Conservation (phyloP, 192 early-diverging fungal genomes). For the Chytriomyces sp. region DNA sequence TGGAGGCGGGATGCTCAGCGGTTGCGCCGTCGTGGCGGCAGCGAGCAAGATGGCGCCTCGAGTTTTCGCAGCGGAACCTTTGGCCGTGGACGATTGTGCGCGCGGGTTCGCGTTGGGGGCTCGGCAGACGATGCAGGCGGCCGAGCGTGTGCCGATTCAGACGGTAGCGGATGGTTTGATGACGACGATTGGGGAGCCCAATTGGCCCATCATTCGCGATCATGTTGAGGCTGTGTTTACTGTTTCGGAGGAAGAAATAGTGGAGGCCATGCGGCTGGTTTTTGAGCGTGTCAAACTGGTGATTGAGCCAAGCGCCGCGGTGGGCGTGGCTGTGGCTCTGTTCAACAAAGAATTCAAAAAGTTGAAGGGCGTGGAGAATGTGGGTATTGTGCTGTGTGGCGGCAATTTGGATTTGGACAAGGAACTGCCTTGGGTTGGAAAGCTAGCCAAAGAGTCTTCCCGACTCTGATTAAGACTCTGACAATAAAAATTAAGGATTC, state of each 20-base stretch:
- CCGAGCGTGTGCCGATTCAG: conserved; percentile 1
- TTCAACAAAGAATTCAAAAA: conserved; percentile 32
- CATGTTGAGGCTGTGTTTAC: conserved; percentile 55
- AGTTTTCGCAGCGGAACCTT: conserved; percentile 54
- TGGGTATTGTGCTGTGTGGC: conserved; percentile 55
- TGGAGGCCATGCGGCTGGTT: conserved; percentile 51
- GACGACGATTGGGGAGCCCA: conserved; percentile 45
- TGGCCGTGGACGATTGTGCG: not conserved
- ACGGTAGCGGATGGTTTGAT: conserved; percentile 59
- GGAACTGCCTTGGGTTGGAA: conserved; percentile 5
- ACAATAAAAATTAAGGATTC: no score
- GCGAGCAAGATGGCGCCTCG: conserved; percentile 32
- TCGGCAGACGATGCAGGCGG: not conserved
- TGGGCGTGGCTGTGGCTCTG: conserved; percentile 54
- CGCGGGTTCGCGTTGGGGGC: not conserved
- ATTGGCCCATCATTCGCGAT: conserved; percentile 52
- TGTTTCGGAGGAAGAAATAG: conserved; percentile 55
- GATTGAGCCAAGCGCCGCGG: conserved; percentile 56
- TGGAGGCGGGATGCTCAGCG: conserved; percentile 57
- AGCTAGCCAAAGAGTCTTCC: no score
- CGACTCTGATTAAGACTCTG: no score
- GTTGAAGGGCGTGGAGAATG: conserved; percentile 36
- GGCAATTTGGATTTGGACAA: conserved; percentile 52
- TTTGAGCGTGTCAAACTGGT: conserved; percentile 56
- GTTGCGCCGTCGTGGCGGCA: conserved; percentile 49